Evolutionary conservation across 768 basidiomycete species (phyloP).

Genomic region (Psilocybe cubensis): DNA sequence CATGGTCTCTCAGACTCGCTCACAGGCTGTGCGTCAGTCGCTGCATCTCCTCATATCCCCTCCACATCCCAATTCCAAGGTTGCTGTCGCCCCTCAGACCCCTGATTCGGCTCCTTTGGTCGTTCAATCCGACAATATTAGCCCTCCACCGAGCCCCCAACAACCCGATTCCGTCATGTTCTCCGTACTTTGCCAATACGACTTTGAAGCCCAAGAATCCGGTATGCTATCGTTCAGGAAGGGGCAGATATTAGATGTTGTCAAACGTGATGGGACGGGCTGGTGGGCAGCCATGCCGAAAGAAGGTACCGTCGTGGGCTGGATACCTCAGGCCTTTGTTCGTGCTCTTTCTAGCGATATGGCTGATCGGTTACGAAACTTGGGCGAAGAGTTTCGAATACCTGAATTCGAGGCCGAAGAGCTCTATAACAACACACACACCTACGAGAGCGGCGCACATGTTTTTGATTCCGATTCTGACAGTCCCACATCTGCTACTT

Average conservation of each 20-base stretch:
- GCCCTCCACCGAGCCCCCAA: slow-evolving; percentile 30
- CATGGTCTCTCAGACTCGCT: slow-evolving; percentile 31
- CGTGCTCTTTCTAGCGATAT: slow-evolving; percentile 53
- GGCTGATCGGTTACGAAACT: slow-evolving; percentile 47
- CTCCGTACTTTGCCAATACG: slow-evolving; percentile 67
- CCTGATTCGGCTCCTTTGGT: slow-evolving; percentile 33
- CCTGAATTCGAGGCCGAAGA: slow-evolving; percentile 53
- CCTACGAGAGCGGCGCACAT: slow-evolving; percentile 32
- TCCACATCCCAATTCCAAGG: slow-evolving; percentile 27
- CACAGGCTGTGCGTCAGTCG: slow-evolving; percentile 38
- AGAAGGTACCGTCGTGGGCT: slow-evolving; percentile 58
- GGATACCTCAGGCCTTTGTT: slow-evolving; percentile 80
- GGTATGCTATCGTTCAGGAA: slow-evolving; percentile 64
- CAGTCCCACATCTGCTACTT: slow-evolving; percentile 11
- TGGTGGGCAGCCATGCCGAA: slow-evolving; percentile 82
- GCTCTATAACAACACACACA: slow-evolving; percentile 41
- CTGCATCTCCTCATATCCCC: slow-evolving; percentile 44
- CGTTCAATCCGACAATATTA: slow-evolving; percentile 27
- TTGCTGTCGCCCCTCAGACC: slow-evolving; percentile 33
- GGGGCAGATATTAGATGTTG: slow-evolving; percentile 69
- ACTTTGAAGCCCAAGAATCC: slow-evolving; percentile 65
- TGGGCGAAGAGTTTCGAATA: slow-evolving; percentile 47
- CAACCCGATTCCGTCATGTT: slow-evolving; percentile 40
- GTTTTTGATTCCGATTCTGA: slow-evolving; percentile 21
- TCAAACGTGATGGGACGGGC: slow-evolving; percentile 71